Percentiles rank a stretch among this genome's conserved stretches.
Evolutionary conservation across 192 early-diverging fungal species (phyloP).

Genomic region (Coemansia sp.): DNA sequence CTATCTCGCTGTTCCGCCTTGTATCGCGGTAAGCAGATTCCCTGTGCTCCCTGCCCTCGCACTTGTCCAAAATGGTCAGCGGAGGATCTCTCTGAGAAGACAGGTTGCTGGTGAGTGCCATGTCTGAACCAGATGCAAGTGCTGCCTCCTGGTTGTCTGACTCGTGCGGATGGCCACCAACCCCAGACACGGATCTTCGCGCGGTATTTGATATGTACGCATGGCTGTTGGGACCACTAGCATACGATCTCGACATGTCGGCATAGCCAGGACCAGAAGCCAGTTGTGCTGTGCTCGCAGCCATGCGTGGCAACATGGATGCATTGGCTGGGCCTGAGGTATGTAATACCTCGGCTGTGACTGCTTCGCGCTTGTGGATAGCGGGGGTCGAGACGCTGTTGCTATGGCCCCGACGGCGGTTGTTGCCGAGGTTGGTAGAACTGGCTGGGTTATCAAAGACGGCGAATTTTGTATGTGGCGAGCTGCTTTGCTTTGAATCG

Average conservation of each 20-base stretch:
- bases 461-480: not conserved
- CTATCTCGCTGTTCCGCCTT: not conserved
- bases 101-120: slow-evolving; percentile 31
- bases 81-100: slow-evolving; percentile 45
- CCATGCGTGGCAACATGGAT: slow-evolving; percentile 16
- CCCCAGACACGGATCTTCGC: slow-evolving; percentile 21
- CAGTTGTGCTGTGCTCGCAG: slow-evolving; percentile 7
- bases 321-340: slow-evolving; percentile 7
- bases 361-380: slow-evolving; percentile 8
- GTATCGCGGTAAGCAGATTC: not conserved
- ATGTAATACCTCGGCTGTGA: not conserved
- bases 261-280: not conserved
- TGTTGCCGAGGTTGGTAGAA: not conserved
- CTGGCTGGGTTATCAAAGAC: not conserved
- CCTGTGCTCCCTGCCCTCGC: slow-evolving; percentile 15
- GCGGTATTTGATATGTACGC: not conserved
- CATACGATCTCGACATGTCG: not conserved
- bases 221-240: not conserved
- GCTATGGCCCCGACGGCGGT: not conserved
- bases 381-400: slow-evolving; percentile 33
- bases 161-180: slow-evolving; percentile 14
- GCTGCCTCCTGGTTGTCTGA: not conserved
- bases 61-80: slow-evolving; percentile 33
- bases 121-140: slow-evolving; percentile 11
- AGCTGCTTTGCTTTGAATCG: not conserved